phyloP scores from a whole-genome alignment of 2,329 filamentous ascomycete genomes.

The Xylariaceae sp. region DNA sequence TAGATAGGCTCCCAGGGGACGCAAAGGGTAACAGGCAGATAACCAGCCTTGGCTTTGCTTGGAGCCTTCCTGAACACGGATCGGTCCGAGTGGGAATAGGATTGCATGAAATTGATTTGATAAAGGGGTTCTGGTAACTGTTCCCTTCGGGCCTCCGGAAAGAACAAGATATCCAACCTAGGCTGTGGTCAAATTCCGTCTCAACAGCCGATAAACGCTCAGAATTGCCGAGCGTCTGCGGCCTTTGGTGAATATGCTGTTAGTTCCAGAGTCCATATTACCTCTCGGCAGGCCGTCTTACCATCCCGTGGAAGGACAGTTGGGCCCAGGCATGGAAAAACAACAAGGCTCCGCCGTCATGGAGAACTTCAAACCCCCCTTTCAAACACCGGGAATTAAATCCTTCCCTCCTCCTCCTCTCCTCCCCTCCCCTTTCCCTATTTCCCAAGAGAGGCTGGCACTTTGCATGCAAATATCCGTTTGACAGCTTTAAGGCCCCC shows the following conservation, averaged over 20 bases:
- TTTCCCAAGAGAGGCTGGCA: not conserved
- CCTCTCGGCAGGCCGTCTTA: not conserved
- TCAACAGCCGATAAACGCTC: not conserved
- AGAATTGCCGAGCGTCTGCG: not conserved
- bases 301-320: not conserved
- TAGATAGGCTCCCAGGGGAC: conserved; percentile 2
- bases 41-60: not conserved
- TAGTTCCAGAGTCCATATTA: too few species aligned
- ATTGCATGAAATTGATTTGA: conserved; percentile 1
- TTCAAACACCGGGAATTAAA: not conserved
- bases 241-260: not conserved
- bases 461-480: conserved; percentile 4
- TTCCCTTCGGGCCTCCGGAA: not conserved
- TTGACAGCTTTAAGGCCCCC: not conserved
- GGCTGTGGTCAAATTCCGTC: not conserved
- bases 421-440: too few species aligned
- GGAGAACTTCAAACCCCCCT: conserved; percentile 1
- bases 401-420: not conserved
- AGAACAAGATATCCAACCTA: not conserved
- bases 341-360: conserved; percentile 6
- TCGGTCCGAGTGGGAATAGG: conserved; percentile 7
- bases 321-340: not conserved
- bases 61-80: not conserved
- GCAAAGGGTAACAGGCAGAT: not conserved
- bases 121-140: not conserved